A percentile compares a stretch with the other conserved stretches of the same genome.
Conservation (phyloP, 2,329 filamentous ascomycete genomes). For the Zopfia rhizophila region DNA sequence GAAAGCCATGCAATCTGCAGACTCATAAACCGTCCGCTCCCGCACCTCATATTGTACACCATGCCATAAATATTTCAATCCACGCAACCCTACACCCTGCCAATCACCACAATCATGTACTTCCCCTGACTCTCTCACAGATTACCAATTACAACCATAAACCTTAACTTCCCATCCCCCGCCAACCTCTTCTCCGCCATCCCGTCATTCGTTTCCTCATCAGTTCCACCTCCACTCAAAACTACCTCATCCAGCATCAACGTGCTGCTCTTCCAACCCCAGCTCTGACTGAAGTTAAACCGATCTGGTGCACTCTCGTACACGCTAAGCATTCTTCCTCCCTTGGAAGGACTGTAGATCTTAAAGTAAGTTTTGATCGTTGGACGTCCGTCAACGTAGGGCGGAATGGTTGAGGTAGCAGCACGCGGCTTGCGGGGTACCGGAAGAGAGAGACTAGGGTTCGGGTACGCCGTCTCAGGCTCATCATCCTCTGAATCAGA, state of each 20-base stretch:
- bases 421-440: conserved; percentile 30
- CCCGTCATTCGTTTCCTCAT: conserved; percentile 26
- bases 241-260: conserved; percentile 63
- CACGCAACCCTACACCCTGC: too few species aligned
- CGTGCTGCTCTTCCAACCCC: conserved; percentile 71
- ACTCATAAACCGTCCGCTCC: too few species aligned
- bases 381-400: conserved; percentile 65
- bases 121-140: too few species aligned
- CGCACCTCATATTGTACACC: too few species aligned
- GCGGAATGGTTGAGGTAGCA: conserved; percentile 57
- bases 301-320: conserved; percentile 67
- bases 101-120: too few species aligned
- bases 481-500: conserved; percentile 38
- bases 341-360: conserved; percentile 68
- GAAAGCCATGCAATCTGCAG: too few species aligned
- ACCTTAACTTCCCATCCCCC: conserved; percentile 64
- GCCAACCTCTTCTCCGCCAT: conserved; percentile 38
- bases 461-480: conserved; percentile 35
- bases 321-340: conserved; percentile 67
- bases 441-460: conserved; percentile 33
- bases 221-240: conserved; percentile 32
- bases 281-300: conserved; percentile 70
- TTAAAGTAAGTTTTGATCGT: conserved; percentile 71
- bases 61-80: too few species aligned
- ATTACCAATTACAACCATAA: conserved; percentile 70